Conservation (phyloP, 2,329 filamentous ascomycete genomes). For the Phialemoniopsis sp. region DNA sequence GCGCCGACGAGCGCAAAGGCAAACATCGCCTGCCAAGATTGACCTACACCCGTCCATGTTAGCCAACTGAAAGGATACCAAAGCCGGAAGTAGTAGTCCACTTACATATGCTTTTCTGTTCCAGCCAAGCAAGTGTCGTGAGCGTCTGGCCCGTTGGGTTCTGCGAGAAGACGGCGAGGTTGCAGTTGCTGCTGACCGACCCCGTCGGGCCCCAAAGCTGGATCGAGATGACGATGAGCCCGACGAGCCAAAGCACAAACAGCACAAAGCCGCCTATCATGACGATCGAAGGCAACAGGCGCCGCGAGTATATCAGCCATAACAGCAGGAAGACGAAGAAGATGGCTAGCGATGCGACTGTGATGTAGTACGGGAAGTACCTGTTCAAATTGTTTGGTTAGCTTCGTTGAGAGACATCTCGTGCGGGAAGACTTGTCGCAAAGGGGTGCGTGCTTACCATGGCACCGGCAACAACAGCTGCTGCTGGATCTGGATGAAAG, state of each 20-base stretch:
- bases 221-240: conserved; percentile 56
- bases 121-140: conserved; percentile 57
- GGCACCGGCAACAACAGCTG: conserved; percentile 51
- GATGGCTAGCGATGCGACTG: conserved; percentile 54
- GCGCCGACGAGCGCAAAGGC: conserved; percentile 56
- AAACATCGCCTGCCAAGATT: conserved; percentile 62
- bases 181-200: conserved; percentile 56
- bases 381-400: no score
- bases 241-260: conserved; percentile 65
- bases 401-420: no score
- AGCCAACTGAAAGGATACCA: not conserved
- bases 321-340: conserved; percentile 64
- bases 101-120: conserved; percentile 61
- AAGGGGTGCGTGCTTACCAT: conserved; percentile 41
- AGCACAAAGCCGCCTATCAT: conserved; percentile 62
- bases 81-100: conserved; percentile 10
- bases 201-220: conserved; percentile 60
- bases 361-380: conserved; percentile 67
- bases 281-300: conserved; percentile 57
- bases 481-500: conserved; percentile 55
- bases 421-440: no score
- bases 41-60: conserved; percentile 30
- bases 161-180: conserved; percentile 50
- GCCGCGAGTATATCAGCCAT: conserved; percentile 56
- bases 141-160: conserved; percentile 45